phyloP scores from a whole-genome alignment of 768 basidiomycete genomes.

The Hydnomerulius pinastri region DNA sequence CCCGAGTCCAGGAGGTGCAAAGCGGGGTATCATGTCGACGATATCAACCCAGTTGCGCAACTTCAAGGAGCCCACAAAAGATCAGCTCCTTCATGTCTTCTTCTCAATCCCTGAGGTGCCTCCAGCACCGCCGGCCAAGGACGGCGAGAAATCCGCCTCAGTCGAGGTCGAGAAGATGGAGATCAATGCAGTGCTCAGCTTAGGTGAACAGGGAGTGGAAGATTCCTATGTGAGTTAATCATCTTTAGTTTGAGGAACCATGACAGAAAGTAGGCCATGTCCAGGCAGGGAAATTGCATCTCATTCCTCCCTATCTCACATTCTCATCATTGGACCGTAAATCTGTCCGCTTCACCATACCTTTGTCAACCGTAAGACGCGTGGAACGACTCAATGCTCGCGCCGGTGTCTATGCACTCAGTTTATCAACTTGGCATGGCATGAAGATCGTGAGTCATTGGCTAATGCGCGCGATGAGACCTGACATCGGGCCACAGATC shows the following conservation, averaged over 20 bases:
- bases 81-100: constrained; percentile 81
- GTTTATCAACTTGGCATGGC: constrained; percentile 91
- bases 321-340: constrained; percentile 92
- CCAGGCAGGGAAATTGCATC: constrained; percentile 87
- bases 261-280: background rate
- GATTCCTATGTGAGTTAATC: constrained; percentile 82
- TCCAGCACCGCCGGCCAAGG: constrained; percentile 15
- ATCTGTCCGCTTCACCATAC: constrained; percentile 88
- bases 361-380: constrained; percentile 87
- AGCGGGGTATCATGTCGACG: constrained; percentile 56
- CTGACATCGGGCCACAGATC: constrained; percentile 47
- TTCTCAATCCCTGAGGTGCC: constrained; percentile 72
- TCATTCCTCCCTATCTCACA: constrained; percentile 87
- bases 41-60: constrained; percentile 87
- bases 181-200: constrained; percentile 84
- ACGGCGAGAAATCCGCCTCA: constrained; percentile 26
- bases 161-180: constrained; percentile 71
- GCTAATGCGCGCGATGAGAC: constrained; percentile 1
- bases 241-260: background rate
- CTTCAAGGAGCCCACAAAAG: constrained; percentile 91
- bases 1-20: background rate
- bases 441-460: constrained; percentile 73
- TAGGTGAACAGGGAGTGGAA: constrained; percentile 77
- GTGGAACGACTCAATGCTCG: constrained; percentile 94
- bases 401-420: constrained; percentile 95